Conservation (phyloP, 2,329 filamentous ascomycete species). For the Aspergillus aculeatus region DNA sequence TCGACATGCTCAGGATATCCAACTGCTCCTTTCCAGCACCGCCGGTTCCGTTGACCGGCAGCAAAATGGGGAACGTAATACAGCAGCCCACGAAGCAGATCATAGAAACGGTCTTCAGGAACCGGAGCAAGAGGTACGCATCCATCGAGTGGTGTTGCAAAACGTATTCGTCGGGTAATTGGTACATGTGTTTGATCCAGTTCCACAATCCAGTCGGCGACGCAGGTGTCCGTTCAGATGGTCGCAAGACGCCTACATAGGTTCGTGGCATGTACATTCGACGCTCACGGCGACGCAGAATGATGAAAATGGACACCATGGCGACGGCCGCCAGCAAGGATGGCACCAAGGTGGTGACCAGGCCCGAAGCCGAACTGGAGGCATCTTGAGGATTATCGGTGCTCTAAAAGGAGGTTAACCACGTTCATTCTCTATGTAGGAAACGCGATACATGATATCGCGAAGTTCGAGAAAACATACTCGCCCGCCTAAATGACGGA, state of each 20-base stretch:
- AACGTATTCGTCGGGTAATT: conserved; percentile 70
- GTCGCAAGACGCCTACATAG: conserved; percentile 53
- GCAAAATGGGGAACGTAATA: conserved; percentile 84
- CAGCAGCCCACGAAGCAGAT: conserved; percentile 80
- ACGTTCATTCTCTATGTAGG: background rate
- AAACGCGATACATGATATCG: background rate
- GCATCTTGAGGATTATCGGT: conserved; percentile 12
- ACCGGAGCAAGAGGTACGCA: conserved; percentile 85
- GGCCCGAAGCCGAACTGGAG: conserved; percentile 44
- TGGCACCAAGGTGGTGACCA: conserved; percentile 51
- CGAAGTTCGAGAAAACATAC: conserved; percentile 14
- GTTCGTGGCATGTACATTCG: conserved; percentile 57
- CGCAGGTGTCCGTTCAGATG: conserved; percentile 56
- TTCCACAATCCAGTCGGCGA: conserved; percentile 63
- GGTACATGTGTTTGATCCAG: conserved; percentile 68
- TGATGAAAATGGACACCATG: conserved; percentile 51
- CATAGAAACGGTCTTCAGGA: conserved; percentile 73
- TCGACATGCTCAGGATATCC: conserved; percentile 75
- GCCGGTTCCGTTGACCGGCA: conserved; percentile 86
- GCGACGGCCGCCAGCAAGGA: conserved; percentile 45
- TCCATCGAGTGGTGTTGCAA: conserved; percentile 91
- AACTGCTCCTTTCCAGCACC: conserved; percentile 64
- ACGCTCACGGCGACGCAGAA: conserved; percentile 50
- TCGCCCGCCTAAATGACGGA: conserved; percentile 20
- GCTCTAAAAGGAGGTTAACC: conserved; percentile 2